Base-by-base conservation (phyloP, 345 rosid species). In the Viola odorata region DNA sequence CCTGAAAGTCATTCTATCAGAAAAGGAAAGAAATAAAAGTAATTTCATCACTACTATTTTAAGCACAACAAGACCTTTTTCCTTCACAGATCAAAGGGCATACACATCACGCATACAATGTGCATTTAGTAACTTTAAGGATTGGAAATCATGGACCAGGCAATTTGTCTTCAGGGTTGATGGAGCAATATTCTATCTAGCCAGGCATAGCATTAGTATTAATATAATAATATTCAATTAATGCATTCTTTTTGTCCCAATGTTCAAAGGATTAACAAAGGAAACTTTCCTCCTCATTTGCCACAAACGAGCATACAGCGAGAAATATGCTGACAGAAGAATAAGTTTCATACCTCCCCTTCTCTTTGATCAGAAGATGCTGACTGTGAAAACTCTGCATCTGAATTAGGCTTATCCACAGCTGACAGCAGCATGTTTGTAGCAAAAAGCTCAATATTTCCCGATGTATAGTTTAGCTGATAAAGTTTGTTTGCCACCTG, bases 401-500 rank as follows among this genome's bases (percentile, higher is more conserved):
- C 77, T 37, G 83, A 76, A 55, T 70, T 68, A 60, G 44, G 72
- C 67, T 68, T 76, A 67, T 86, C 73, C 59, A 90, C 91, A 45
- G 90, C 90, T 41, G 78, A 79, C 53, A 88, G 69, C 65, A 94
- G 62, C 96, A 78, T 84, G 66, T 77, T 75, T 68, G 84, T 88
- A 56, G 97, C 97, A 81, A 80, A 94, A 66, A 84, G 81, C 82
- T 94, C 96, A 68, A 94, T 87, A 57, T 73, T 76, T 59, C 79
- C 86, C 41, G 95, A 67, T 76, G 81, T 74, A 68, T 83, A 88
- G 77, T 81, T 69, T 50, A 94, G 71, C 78, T 79, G 97, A 84
- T 80, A 90, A 61, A 94, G 91, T 82, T 94, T 90, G 79, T 94
- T 94, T 10, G 99, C 86, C 66, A 90, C 99, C 99, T 94, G 71